Base-by-base conservation (phyloP, 345 rosid genomes). In the Toxicodendron radicans region DNA sequence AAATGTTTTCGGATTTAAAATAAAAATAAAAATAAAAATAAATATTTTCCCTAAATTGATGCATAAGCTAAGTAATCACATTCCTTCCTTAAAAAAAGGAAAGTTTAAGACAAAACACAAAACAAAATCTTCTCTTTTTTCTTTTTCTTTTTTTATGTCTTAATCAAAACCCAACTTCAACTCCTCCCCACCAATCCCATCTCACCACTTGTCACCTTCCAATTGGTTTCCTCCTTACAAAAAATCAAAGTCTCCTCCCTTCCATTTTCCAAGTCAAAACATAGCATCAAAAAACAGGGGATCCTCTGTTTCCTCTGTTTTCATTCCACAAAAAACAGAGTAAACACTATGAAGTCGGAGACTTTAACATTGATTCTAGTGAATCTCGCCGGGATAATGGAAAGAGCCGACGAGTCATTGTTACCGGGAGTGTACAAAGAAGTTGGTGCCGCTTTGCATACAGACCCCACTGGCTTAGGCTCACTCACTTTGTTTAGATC, bases 391-490 rank as follows among this genome's bases (percentile, higher is more conserved):
- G 84, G 79, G 21, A 87, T 86, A 56, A 86, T 91, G 91, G 85
- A 89, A 76, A 72, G 85, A 79, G 89, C 95, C 33, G 91, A 91
- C 24, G 93, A 86, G 81, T 82, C 93, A 17, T 59, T 91, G 41
- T 78, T 91, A n/a, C 90, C 91, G 0, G 89, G 91, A 38, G 90
- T 91, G 67, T 91, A 87, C 78, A 87, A 87, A 65, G 95, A 88
- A 68, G 86, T 89, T 2, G 92, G 91, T 3, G 90, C 78, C 1
- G 90, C 85, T 71, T 51, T 91, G 10, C 89, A 86, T 73, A 75
- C 72, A 0, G 93, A 89, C 54, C 93, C 93, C 3, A 86, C 93
- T 0, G 89, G 90, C 13, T 68, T 91, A 60, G 93, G 90, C 33
- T 81, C 91, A 0, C 65, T 89, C 17, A 87, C 89, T 23, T 81